A percentile compares a stretch with the other conserved stretches of the same genome.
Evolutionary conservation across 2,329 filamentous ascomycete species (phyloP).

Genomic region (Colletotrichum magnum): DNA sequence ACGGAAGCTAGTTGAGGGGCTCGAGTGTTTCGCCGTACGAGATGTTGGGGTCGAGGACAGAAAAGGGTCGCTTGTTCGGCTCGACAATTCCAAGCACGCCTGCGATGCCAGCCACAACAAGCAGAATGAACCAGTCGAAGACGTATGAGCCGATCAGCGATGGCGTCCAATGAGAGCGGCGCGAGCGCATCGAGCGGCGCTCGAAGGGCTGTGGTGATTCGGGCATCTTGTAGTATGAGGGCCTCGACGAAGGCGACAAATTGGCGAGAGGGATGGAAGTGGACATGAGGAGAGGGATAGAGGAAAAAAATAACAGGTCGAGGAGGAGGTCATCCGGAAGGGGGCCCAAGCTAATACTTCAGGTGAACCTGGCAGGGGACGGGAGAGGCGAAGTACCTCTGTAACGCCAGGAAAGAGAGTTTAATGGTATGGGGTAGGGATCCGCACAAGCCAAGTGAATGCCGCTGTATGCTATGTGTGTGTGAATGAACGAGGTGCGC

Average conservation of each 20-base stretch:
- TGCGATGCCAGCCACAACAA: conserved; percentile 70
- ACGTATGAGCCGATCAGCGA: conserved; percentile 74
- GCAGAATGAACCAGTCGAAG: conserved; percentile 80
- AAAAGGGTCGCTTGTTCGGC: conserved; percentile 80
- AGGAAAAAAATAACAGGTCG: conserved; percentile 7
- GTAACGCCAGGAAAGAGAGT: conserved; percentile 25
- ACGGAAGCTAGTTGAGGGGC: background rate
- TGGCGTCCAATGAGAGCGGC: conserved; percentile 36
- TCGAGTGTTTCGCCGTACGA: conserved; percentile 63
- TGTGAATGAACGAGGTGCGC: too few relatives aligned
- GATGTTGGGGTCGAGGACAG: conserved; percentile 79
- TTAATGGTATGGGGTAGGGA: conserved; percentile 34
- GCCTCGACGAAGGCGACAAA: conserved; percentile 37
- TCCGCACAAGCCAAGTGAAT: conserved; percentile 24
- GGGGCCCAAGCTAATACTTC: conserved; percentile 31
- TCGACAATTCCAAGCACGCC: conserved; percentile 70
- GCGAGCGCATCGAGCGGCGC: conserved; percentile 30
- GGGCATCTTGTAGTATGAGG: conserved; percentile 51
- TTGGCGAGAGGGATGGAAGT: conserved; percentile 40
- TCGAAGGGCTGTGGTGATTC: conserved; percentile 37
- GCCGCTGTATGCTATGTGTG: too few relatives aligned
- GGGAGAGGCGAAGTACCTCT: conserved; percentile 5
- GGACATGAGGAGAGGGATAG: conserved; percentile 38
- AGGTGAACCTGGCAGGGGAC: conserved; percentile 25
- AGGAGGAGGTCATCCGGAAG: conserved; percentile 31